Conservation (phyloP, 192 early-diverging fungal genomes). For the Coemansia sp. region DNA sequence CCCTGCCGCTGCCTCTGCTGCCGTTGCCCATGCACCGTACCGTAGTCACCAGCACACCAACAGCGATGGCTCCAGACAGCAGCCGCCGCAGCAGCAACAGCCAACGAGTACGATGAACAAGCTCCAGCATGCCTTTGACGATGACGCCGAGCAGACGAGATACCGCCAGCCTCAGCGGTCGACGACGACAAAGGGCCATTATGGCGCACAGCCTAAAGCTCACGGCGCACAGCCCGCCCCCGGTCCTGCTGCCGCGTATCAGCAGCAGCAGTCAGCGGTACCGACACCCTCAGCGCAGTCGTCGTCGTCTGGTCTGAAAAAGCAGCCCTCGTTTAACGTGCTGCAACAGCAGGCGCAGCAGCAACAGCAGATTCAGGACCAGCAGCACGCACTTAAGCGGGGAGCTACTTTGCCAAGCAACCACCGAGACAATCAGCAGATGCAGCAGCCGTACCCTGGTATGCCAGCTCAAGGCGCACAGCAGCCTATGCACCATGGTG, state of each 20-base stretch:
- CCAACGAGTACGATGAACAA: slow-evolving; percentile 20
- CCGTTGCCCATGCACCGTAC: slow-evolving; percentile 45
- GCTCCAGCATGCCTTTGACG: slow-evolving; percentile 44
- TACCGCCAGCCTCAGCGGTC: slow-evolving; percentile 50
- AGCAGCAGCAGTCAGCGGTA: slow-evolving; percentile 25
- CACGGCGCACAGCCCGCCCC: slow-evolving; percentile 10
- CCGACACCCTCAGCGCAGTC: neutral
- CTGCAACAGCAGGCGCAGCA: slow-evolving; percentile 28
- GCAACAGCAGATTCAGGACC: slow-evolving; percentile 44
- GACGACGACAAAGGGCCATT: slow-evolving; percentile 40
- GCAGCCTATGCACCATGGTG: slow-evolving; percentile 3
- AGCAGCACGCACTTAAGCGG: slow-evolving; percentile 46
- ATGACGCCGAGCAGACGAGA: slow-evolving; percentile 47
- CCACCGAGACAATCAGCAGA: slow-evolving; percentile 22
- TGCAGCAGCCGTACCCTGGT: slow-evolving; percentile 25
- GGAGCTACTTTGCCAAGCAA: slow-evolving; percentile 40
- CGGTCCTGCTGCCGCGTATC: slow-evolving; percentile 13
- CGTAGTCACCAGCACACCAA: slow-evolving; percentile 49
- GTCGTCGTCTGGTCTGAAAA: slow-evolving; percentile 14
- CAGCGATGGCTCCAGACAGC: slow-evolving; percentile 43
- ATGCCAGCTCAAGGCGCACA: slow-evolving; percentile 11
- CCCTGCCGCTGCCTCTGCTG: slow-evolving; percentile 13
- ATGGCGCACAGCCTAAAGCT: slow-evolving; percentile 30
- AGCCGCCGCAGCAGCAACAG: slow-evolving; percentile 15
- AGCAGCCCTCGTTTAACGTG: slow-evolving; percentile 22